Percentiles rank a stretch among this genome's conserved stretches.
phyloP scores from a whole-genome alignment of 2,329 filamentous ascomycete genomes.

The Aspergillus versicolor region DNA sequence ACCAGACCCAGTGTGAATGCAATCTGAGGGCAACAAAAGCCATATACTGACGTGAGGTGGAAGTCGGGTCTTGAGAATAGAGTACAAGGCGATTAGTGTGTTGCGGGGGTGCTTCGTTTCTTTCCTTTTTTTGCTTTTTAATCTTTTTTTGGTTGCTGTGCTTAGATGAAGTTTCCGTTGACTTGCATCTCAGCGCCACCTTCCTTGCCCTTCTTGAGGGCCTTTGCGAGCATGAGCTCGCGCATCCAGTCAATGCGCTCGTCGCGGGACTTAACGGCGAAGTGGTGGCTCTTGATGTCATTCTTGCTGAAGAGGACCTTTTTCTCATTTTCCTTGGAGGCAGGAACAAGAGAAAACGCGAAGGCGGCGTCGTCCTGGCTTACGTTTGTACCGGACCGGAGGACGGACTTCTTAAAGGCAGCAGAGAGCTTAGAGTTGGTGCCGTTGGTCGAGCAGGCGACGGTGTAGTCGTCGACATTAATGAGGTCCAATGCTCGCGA shows the following conservation, averaged over 20 bases:
- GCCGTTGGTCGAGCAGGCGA: slow-evolving; percentile 68
- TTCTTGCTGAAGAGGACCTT: slow-evolving; percentile 37
- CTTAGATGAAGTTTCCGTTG: slow-evolving; percentile 32
- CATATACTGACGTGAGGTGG: neutral
- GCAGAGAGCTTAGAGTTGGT: slow-evolving; percentile 79
- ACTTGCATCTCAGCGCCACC: slow-evolving; percentile 19
- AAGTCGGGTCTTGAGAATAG: neutral
- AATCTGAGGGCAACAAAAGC: neutral
- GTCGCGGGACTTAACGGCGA: slow-evolving; percentile 82
- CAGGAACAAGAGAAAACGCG: slow-evolving; percentile 20
- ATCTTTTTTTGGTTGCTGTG: neutral
- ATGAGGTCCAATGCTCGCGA: slow-evolving; percentile 72
- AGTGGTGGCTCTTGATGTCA: slow-evolving; percentile 87
- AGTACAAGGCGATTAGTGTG: neutral
- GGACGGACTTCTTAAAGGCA: slow-evolving; percentile 67
- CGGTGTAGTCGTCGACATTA: slow-evolving; percentile 53
- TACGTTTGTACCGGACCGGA: slow-evolving; percentile 35
- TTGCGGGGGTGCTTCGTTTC: neutral
- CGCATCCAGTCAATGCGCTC: slow-evolving; percentile 87
- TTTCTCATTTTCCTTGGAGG: slow-evolving; percentile 42
- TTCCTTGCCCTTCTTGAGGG: slow-evolving; percentile 33
- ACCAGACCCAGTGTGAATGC: neutral
- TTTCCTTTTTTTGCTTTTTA: neutral
- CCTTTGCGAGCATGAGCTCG: slow-evolving; percentile 47
- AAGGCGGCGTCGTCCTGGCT: slow-evolving; percentile 33